A percentile compares a stretch with the other conserved stretches of the same genome.
These are phyloP conservation scores for Cymbopogon citratus DNA, from an alignment of 176 grass and related monocot genomes.

Conservation along the genomic window DNA sequence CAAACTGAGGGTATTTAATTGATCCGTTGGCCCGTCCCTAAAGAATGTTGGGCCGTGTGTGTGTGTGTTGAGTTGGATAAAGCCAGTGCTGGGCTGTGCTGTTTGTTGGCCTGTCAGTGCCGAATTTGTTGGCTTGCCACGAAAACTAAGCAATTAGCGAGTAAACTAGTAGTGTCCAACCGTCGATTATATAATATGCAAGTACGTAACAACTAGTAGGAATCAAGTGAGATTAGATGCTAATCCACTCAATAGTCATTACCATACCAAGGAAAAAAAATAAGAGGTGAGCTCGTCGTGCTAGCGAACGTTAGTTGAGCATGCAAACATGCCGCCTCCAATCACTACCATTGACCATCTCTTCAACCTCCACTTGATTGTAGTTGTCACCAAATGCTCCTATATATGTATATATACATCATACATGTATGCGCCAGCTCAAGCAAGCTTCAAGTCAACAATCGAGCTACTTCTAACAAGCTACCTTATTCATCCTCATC, in stretches of 20 bases:
- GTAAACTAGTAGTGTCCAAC: no score
- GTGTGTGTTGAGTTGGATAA: not conserved
- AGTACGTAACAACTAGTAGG: not conserved
- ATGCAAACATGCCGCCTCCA: not conserved
- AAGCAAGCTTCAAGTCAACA: not conserved
- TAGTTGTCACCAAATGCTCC: not conserved
- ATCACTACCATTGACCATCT: not conserved
- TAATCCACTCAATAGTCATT: not conserved
- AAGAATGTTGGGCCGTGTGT: not conserved
- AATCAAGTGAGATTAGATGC: not conserved
- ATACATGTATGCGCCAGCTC: not conserved
- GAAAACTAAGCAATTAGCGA: not conserved
- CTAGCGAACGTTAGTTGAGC: constrained; percentile 18
- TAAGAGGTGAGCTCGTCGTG: not conserved
- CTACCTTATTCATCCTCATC: no score
- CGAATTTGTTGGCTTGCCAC: not conserved
- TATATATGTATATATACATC: not conserved
- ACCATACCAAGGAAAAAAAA: not conserved
- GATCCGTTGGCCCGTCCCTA: not conserved
- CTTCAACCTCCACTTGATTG: not conserved
- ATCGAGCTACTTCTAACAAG: not conserved
- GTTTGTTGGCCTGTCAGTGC: no score
- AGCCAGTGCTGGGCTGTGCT: not conserved
- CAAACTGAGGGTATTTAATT: not conserved
- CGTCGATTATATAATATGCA: not conserved